Conservation (phyloP, 768 basidiomycete genomes). For the Mycena metata region DNA sequence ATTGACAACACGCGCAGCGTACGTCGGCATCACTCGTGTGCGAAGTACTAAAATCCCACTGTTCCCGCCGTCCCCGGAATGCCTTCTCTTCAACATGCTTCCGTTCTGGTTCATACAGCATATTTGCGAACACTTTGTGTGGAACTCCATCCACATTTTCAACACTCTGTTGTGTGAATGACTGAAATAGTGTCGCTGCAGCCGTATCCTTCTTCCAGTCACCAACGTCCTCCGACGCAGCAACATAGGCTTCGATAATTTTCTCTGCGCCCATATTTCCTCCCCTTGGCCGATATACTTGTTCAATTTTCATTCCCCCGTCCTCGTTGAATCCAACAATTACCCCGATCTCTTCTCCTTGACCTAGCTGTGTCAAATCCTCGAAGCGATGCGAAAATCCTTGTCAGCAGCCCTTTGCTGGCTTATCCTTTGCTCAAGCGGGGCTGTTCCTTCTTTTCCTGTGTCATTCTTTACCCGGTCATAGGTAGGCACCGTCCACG, state of each 20-base stretch:
- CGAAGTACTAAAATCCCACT: background rate
- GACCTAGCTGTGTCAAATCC: slow-evolving; percentile 7
- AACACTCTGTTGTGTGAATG: background rate
- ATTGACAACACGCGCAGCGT: slow-evolving; percentile 6
- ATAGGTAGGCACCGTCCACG: no score
- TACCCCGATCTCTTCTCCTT: slow-evolving; percentile 31
- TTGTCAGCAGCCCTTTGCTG: no score
- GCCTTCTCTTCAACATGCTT: no score
- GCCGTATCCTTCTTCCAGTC: background rate
- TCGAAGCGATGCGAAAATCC: no score
- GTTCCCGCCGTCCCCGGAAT: background rate
- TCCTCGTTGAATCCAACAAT: slow-evolving; percentile 11
- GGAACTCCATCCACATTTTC: slow-evolving; percentile 7
- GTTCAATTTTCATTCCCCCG: background rate
- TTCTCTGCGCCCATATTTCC: slow-evolving; percentile 14
- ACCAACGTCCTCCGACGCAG: background rate
- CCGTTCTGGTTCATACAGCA: slow-evolving; percentile 1
- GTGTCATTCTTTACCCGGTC: no score
- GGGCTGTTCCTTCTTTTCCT: no score
- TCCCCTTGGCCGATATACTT: slow-evolving; percentile 21
- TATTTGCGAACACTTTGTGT: slow-evolving; percentile 16
- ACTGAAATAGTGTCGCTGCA: background rate
- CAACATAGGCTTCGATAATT: slow-evolving; percentile 24
- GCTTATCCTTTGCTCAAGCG: no score
- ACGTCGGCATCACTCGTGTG: slow-evolving; percentile 2